These are phyloP conservation scores for Pinus tabuliformis DNA, from an alignment of 75 land plant genomes.

Conservation along the genomic window DNA sequence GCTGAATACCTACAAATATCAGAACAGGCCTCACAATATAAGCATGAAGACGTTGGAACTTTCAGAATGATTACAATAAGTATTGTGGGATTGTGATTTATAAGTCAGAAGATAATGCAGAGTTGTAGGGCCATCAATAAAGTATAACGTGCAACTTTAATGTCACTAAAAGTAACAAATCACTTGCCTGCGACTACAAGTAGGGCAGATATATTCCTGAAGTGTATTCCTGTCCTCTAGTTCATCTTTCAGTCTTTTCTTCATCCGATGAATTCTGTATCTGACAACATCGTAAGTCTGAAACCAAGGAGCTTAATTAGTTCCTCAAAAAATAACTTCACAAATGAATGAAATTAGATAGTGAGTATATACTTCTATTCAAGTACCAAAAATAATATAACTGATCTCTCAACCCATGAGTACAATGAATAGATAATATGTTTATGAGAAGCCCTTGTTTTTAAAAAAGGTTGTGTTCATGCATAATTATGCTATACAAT, in stretches of 20 bases:
- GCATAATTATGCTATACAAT: too few relatives aligned
- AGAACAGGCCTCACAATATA: neutral
- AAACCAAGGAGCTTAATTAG: slow-evolving; percentile 1
- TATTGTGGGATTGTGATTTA: slow-evolving; percentile 2
- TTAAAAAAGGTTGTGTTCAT: too few relatives aligned
- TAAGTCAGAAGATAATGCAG: neutral
- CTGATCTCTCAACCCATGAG: neutral
- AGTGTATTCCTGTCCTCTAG: slow-evolving; percentile 87
- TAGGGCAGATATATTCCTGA: slow-evolving; percentile 92
- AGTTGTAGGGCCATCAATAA: neutral
- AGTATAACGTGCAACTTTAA: neutral
- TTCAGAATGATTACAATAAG: neutral
- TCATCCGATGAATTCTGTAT: slow-evolving; percentile 85
- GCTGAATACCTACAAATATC: slow-evolving; percentile 66
- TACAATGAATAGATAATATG: too few relatives aligned
- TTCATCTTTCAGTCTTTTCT: slow-evolving; percentile 91
- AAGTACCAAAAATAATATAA: neutral
- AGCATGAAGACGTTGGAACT: neutral
- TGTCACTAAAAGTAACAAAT: neutral
- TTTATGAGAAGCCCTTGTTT: too few relatives aligned
- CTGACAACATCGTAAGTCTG: slow-evolving; percentile 95
- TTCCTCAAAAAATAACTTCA: neutral
- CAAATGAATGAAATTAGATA: neutral
- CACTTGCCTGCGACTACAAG: slow-evolving; percentile 67
- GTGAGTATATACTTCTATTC: neutral